Conservation (phyloP, 352 stramenopile genomes). For the Lagenidium sp. region DNA sequence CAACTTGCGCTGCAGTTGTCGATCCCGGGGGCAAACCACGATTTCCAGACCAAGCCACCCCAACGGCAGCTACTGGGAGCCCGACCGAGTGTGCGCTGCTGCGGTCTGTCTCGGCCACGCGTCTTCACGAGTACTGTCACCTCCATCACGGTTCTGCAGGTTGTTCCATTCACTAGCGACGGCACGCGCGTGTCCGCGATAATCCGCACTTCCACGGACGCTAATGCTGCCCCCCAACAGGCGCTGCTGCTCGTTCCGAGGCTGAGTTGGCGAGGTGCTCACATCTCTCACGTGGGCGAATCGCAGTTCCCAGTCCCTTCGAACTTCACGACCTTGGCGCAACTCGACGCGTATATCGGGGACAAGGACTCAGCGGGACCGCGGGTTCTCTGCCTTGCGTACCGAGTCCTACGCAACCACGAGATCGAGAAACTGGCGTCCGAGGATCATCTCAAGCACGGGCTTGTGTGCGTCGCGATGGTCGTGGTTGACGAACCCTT, state of each 20-base stretch:
- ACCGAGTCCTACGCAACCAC: slow-evolving; percentile 17
- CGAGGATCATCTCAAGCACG: slow-evolving; percentile 18
- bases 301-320: too few species aligned
- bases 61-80: slow-evolving; percentile 24
- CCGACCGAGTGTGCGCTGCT: slow-evolving; percentile 44
- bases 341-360: too few species aligned
- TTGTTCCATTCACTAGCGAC: slow-evolving; percentile 87
- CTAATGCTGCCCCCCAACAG: too few species aligned
- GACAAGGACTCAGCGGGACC: too few species aligned
- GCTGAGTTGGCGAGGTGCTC: too few species aligned
- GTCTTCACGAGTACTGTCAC: slow-evolving; percentile 24
- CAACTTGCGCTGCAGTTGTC: too few species aligned
- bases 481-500: slow-evolving; percentile 93
- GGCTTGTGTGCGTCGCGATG: slow-evolving; percentile 53
- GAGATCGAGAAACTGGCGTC: slow-evolving; percentile 11
- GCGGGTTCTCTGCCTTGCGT: slow-evolving; percentile 69
- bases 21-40: too few species aligned
- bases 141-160: slow-evolving; percentile 14
- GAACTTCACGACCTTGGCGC: too few species aligned
- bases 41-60: slow-evolving; percentile 8
- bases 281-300: too few species aligned
- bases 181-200: slow-evolving; percentile 93
- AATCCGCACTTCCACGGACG: too few species aligned
- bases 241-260: too few species aligned
- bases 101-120: slow-evolving; percentile 15